Evolutionary conservation across 1,284 basidiomycete genomes (phyloP).

Genomic region (Gymnopus androsaceus): DNA sequence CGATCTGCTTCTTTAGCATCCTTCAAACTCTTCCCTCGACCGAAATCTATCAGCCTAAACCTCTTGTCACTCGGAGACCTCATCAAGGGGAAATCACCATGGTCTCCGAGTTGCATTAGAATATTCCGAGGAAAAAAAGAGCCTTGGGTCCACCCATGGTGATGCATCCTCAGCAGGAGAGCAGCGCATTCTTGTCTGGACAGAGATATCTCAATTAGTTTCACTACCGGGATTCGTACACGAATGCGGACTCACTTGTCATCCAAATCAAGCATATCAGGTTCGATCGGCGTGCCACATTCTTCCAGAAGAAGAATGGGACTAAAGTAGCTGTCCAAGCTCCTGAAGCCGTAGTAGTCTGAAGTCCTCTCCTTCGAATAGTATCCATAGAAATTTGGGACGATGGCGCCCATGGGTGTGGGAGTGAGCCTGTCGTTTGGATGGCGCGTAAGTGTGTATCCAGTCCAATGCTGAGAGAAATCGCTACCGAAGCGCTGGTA

Average conservation of each 20-base stretch:
- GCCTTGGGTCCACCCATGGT: conserved; percentile 11
- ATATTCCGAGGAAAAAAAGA: conserved; percentile 43
- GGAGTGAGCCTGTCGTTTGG: conserved; percentile 46
- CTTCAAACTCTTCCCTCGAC: conserved; percentile 23
- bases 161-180: conserved; percentile 11
- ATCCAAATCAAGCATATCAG: conserved; percentile 32
- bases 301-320: conserved; percentile 54
- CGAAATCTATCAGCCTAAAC: conserved; percentile 59
- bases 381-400: conserved; percentile 58
- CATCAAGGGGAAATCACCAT: conserved; percentile 34
- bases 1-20: neutral
- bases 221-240: too few species aligned
- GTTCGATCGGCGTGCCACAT: conserved; percentile 42
- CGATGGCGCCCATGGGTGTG: conserved; percentile 45
- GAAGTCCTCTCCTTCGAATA: conserved; percentile 35
- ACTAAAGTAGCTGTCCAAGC: too few species aligned
- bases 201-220: too few species aligned
- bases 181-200: conserved; percentile 14
- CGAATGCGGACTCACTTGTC: conserved; percentile 30
- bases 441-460: conserved; percentile 42
- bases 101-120: conserved; percentile 46
- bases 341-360: too few species aligned
- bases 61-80: conserved; percentile 32
- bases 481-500: conserved; percentile 46
- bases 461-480: conserved; percentile 50